Base-by-base conservation (phyloP, 75 land plant species). In the Pinus albicaulis region DNA sequence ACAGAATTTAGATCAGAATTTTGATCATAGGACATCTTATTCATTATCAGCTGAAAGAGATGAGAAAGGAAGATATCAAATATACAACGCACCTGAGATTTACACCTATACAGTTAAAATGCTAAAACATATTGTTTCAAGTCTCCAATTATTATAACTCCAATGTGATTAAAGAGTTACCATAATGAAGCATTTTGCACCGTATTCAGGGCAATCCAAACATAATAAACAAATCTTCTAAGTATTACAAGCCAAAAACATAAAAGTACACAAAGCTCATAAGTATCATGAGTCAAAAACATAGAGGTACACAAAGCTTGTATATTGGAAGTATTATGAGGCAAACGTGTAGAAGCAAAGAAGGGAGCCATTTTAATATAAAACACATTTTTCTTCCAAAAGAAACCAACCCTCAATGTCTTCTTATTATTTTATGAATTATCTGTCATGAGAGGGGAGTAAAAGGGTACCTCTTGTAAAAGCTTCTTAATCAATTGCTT, bases 401-500 rank as follows among this genome's bases (percentile, higher is more conserved):
- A 14, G 14, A 68, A 68, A 68, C 48, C n/a, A 38, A 17, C 38
- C 36, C 23, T 15, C 22, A 38, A 36, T 41, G 36, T 36, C n/a
- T 61, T 12, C 11, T 44, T 38, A 41, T 68, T 68, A 41, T 68
- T 17, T 41, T 38, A 68, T 38, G 24, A 68, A 41, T n/a, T 20
- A 41, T 20, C 16, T 41, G 36, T 68, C 7, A 2, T 20, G 16
- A 41, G 5, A 68, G 24, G 8, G 22, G 31, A 38, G 6, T n/a
- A 8, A 41, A 31, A 69, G 69, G 12, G 36, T 88, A 92, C 94
- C 88, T 92, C 73, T 11, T 80, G 69, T 56, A 92, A 71, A 65
- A 74, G 86, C 7, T 78, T 58, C 68, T 85, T 89, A 44, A 92
- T 76, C 34, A 83, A 80, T 74, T 75, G 80, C 85, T 88, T 91